These are phyloP conservation scores for Gomphus bonarii DNA, from an alignment of 1,284 basidiomycete species.

Conservation along the genomic window DNA sequence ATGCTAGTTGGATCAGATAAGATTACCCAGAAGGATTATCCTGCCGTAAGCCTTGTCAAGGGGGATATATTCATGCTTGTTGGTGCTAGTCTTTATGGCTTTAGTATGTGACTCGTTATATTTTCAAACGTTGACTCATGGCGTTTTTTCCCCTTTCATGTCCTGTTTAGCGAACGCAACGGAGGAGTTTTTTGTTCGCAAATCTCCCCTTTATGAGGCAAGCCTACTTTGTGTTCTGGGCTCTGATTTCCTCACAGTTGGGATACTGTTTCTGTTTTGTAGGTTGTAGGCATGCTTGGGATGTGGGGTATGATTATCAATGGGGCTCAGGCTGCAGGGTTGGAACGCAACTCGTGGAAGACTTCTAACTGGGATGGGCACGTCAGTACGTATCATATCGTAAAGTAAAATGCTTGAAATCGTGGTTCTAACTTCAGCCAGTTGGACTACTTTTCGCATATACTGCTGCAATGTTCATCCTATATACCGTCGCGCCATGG, in stretches of 20 bases:
- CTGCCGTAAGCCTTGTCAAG: conserved; percentile 54
- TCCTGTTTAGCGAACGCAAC: conserved; percentile 60
- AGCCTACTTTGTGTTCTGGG: not conserved
- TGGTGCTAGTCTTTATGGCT: conserved; percentile 76
- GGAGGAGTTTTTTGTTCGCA: conserved; percentile 78
- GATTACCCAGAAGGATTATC: conserved; percentile 59
- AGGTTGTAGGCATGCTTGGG: conserved; percentile 72
- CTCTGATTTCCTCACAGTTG: not conserved
- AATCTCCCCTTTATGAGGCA: conserved; percentile 65
- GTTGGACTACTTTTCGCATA: conserved; percentile 69
- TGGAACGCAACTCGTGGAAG: conserved; percentile 63
- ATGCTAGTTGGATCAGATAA: conserved; percentile 67
- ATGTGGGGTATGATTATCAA: conserved; percentile 77
- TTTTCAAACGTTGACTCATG: not conserved
- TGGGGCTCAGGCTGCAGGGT: conserved; percentile 61
- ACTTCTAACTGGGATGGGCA: conserved; percentile 59
- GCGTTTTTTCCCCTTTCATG: not conserved
- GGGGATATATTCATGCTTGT: conserved; percentile 83
- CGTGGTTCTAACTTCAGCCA: conserved; percentile 17
- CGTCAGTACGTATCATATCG: conserved; percentile 42
- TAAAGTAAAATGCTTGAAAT: not conserved
- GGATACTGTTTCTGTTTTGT: not conserved
- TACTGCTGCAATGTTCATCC: conserved; percentile 69
- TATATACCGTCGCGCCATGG: conserved; percentile 78
- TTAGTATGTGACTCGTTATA: conserved; percentile 42